Percentiles rank a stretch among this genome's conserved stretches.
These are phyloP conservation scores for Penstemon davidsonii DNA, from an alignment of 257 asterid genomes.

Conservation along the genomic window DNA sequence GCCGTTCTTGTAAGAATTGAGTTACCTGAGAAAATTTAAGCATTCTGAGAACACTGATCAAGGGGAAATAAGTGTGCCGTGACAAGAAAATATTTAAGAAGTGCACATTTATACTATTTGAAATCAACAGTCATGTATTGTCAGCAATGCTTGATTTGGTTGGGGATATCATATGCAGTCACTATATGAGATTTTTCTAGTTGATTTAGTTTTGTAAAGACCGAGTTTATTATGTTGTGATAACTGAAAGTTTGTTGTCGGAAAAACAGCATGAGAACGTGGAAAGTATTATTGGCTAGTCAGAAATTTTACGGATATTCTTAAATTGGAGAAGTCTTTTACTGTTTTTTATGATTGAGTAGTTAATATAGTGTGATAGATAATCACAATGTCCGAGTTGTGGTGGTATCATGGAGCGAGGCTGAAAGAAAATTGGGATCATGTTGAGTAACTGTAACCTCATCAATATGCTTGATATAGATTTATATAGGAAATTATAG, in stretches of 20 bases:
- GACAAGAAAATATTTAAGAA: background rate
- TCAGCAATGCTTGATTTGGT: background rate
- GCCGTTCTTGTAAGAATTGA: constrained; percentile 77
- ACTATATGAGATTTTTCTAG: background rate
- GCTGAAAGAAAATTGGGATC: constrained; percentile 1
- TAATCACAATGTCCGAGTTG: constrained; percentile 19
- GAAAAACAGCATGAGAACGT: constrained; percentile 2
- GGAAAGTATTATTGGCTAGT: background rate
- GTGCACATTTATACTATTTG: no score
- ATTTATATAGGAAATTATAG: constrained; percentile 7
- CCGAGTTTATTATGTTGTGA: background rate
- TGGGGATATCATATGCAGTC: constrained; percentile 4
- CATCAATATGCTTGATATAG: constrained; percentile 16
- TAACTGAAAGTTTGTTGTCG: constrained; percentile 1
- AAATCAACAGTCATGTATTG: background rate
- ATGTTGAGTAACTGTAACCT: constrained; percentile 11
- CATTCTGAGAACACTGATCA: constrained; percentile 14
- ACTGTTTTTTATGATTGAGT: constrained; percentile 12
- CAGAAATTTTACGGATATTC: background rate
- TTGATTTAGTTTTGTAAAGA: background rate
- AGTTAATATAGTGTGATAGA: background rate
- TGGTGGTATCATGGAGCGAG: constrained; percentile 14
- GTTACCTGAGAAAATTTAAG: constrained; percentile 6
- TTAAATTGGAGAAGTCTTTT: constrained; percentile 6
- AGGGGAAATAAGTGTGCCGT: background rate